phyloP scores from a whole-genome alignment of 1,284 basidiomycete species.

The Exobasidium cylindrosporum region DNA sequence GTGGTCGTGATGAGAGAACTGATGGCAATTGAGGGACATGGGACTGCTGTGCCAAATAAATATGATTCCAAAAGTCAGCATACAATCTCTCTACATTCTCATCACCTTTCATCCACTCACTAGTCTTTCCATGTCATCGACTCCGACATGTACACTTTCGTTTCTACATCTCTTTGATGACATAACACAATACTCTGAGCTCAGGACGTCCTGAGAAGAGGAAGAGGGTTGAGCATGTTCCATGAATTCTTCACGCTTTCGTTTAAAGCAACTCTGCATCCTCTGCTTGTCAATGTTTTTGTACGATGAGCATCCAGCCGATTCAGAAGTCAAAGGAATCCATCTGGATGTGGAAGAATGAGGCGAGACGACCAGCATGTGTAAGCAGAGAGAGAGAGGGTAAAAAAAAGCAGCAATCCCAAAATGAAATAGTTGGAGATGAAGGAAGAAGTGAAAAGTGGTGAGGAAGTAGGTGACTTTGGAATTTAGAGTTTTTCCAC shows the following conservation, averaged over 20 bases:
- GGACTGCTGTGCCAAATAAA: not conserved
- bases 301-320: not conserved
- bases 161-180: not conserved
- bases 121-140: too few relatives aligned
- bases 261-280: not conserved
- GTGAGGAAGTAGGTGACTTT: too few relatives aligned
- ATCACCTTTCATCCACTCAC: too few relatives aligned
- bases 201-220: too few relatives aligned
- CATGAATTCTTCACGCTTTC: slow-evolving; percentile 8
- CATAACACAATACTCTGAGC: too few relatives aligned
- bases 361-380: not conserved
- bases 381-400: not conserved
- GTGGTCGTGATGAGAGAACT: not conserved
- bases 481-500: too few relatives aligned
- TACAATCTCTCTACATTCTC: too few relatives aligned
- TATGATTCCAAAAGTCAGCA: too few relatives aligned
- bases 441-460: too few relatives aligned
- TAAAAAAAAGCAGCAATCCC: not conserved
- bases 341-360: slow-evolving; percentile 5
- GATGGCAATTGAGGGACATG: not conserved
- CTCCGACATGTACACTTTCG: not conserved
- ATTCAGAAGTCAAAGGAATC: slow-evolving; percentile 4
- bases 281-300: not conserved
- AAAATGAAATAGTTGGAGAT: too few relatives aligned
- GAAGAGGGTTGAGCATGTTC: too few relatives aligned